phyloP scores from a whole-genome alignment of 2,329 filamentous ascomycete species.

The Domatiomyces globalis region DNA sequence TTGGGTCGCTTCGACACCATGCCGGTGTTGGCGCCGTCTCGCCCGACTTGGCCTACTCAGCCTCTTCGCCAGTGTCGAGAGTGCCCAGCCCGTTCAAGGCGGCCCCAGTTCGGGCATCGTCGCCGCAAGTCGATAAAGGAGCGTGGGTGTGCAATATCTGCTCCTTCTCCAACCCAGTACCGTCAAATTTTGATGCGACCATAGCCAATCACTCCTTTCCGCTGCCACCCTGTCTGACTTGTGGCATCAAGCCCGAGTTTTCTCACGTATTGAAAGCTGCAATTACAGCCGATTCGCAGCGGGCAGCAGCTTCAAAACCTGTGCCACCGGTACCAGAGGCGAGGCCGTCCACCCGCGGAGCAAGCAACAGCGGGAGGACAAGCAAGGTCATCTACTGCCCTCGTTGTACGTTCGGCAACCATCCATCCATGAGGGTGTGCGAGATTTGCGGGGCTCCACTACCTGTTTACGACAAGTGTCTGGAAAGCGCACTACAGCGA shows the following conservation, averaged over 20 bases:
- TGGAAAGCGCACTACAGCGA: constrained; percentile 37
- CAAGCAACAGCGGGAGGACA: not conserved
- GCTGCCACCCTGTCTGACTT: constrained; percentile 75
- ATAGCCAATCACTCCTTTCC: constrained; percentile 66
- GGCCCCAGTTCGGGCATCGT: not conserved
- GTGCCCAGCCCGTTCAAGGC: constrained; percentile 20
- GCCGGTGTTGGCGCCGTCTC: constrained; percentile 32
- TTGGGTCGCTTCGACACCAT: constrained; percentile 32
- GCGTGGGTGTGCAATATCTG: constrained; percentile 97
- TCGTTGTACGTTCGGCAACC: constrained; percentile 85
- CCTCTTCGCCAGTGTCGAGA: constrained; percentile 22
- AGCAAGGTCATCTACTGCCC: constrained; percentile 44
- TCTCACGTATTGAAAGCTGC: constrained; percentile 74
- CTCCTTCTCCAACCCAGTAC: constrained; percentile 83
- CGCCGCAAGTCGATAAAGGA: constrained; percentile 32
- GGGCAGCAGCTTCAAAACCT: constrained; percentile 2
- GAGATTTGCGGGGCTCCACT: constrained; percentile 82
- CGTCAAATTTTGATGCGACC: constrained; percentile 80
- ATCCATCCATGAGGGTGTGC: constrained; percentile 70
- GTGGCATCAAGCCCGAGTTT: constrained; percentile 81
- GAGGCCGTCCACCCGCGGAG: too few relatives aligned
- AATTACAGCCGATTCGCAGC: constrained; percentile 54
- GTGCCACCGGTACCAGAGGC: not conserved
- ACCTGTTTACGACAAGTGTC: constrained; percentile 20
- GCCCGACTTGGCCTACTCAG: constrained; percentile 10